phyloP scores from a whole-genome alignment of 2,329 filamentous ascomycete genomes.

The Xylariaceae sp. region DNA sequence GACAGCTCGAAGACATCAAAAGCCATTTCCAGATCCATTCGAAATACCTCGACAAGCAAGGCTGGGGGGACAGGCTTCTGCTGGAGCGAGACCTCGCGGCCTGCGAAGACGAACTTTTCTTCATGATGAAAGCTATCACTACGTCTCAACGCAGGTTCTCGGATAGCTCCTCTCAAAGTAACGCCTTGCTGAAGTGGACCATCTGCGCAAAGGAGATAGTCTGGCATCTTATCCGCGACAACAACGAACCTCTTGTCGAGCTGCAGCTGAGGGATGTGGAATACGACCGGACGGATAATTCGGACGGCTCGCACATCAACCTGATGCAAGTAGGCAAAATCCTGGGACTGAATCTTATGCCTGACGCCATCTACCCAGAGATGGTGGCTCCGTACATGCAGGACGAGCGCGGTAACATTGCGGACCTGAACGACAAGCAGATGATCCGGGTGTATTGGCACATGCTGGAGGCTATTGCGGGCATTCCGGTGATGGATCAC shows the following conservation, averaged over 20 bases:
- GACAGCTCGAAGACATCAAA: conserved; percentile 93
- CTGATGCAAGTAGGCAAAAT: conserved; percentile 81
- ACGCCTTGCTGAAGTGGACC: conserved; percentile 80
- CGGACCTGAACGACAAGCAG: conserved; percentile 57
- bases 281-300: conserved; percentile 94
- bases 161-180: conserved; percentile 66
- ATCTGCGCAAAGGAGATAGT: conserved; percentile 93
- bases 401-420: conserved; percentile 44
- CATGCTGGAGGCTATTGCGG: conserved; percentile 95
- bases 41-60: conserved; percentile 75
- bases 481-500: conserved; percentile 93
- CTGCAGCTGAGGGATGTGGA: conserved; percentile 85
- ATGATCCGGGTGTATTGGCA: conserved; percentile 97
- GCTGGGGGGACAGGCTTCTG: conserved; percentile 84
- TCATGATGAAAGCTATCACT: conserved; percentile 99
- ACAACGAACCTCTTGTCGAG: conserved; percentile 81
- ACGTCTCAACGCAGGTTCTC: conserved; percentile 83
- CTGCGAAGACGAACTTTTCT: conserved; percentile 96
- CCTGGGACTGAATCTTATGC: conserved; percentile 80
- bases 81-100: conserved; percentile 82
- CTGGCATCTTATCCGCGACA: conserved; percentile 89
- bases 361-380: conserved; percentile 86
- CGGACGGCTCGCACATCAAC: conserved; percentile 94
- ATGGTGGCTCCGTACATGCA: conserved; percentile 90
- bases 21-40: conserved; percentile 90